phyloP scores from a whole-genome alignment of 441 rosid species.

The Corymbia citriodora region DNA sequence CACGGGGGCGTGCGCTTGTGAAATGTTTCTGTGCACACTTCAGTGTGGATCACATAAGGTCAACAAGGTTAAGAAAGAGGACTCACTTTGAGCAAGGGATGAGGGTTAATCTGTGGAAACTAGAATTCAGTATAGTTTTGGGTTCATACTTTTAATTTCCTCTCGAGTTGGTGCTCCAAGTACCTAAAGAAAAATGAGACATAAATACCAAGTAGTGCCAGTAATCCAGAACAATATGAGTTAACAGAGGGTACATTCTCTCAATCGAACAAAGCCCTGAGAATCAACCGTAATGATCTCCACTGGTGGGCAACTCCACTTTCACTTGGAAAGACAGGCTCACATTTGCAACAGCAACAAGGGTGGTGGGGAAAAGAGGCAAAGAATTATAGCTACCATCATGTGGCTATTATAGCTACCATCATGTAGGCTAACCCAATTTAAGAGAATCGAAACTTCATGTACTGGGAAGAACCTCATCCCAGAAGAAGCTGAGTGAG shows the following conservation, averaged over 20 bases:
- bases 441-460: not conserved
- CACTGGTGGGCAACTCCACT: slow-evolving; percentile 89
- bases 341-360: slow-evolving; percentile 6
- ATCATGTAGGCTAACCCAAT: not conserved
- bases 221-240: not conserved
- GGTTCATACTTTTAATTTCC: slow-evolving; percentile 95
- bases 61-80: not conserved
- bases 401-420: not conserved
- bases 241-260: not conserved
- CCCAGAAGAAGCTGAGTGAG: slow-evolving; percentile 87
- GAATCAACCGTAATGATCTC: slow-evolving; percentile 76
- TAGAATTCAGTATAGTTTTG: slow-evolving; percentile 83
- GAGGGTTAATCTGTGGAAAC: slow-evolving; percentile 89
- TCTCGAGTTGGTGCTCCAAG: slow-evolving; percentile 83
- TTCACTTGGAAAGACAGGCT: slow-evolving; percentile 92
- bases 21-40: slow-evolving; percentile 16
- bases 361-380: not conserved
- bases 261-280: not conserved
- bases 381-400: slow-evolving; percentile 1
- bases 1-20: slow-evolving; percentile 55
- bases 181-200: not conserved
- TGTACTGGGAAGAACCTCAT: slow-evolving; percentile 31
- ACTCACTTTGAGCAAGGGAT: slow-evolving; percentile 74
- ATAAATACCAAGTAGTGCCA: not conserved
- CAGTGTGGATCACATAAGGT: too few species aligned